Percentiles rank a stretch among this genome's conserved stretches.
phyloP scores from a whole-genome alignment of 139 green algal genomes.

The Chlorella sp. region DNA sequence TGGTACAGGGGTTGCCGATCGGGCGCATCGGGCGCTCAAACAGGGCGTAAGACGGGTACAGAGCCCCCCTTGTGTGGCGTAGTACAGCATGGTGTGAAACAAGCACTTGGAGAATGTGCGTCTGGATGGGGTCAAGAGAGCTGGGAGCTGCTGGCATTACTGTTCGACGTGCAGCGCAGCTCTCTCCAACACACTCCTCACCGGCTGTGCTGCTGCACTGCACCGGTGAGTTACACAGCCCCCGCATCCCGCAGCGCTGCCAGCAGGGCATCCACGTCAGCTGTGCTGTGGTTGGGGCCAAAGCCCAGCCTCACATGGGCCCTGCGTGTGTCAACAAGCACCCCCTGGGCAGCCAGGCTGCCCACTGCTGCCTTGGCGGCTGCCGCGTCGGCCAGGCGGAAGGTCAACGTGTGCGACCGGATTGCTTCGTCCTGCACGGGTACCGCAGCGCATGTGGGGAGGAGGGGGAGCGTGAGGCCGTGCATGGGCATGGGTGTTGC shows the following conservation, averaged over 20 bases:
- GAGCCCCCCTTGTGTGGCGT: too few relatives aligned
- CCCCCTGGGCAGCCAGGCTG: not conserved
- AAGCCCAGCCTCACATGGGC: constrained; percentile 34
- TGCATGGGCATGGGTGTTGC: not conserved
- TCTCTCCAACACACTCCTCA: too few relatives aligned
- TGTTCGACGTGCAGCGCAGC: too few relatives aligned
- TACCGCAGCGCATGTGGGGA: not conserved
- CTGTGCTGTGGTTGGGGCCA: constrained; percentile 34
- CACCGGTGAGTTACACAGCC: not conserved
- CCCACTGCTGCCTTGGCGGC: not conserved
- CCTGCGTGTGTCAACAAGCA: constrained; percentile 27
- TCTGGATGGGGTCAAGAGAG: too few relatives aligned
- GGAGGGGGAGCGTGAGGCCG: not conserved
- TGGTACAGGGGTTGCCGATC: too few relatives aligned
- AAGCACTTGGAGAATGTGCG: too few relatives aligned
- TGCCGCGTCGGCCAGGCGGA: not conserved
- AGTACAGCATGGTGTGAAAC: too few relatives aligned
- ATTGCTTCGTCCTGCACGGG: not conserved
- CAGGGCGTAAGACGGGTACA: too few relatives aligned
- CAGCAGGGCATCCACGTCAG: constrained; percentile 41
- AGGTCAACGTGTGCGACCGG: constrained; percentile 30
- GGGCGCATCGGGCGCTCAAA: too few relatives aligned
- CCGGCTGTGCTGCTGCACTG: too few relatives aligned
- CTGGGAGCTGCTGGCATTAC: too few relatives aligned
- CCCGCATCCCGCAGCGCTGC: not conserved